These are phyloP conservation scores for Apiospora kogelbergensis DNA, from an alignment of 2,329 filamentous ascomycete species.

Conservation along the genomic window DNA sequence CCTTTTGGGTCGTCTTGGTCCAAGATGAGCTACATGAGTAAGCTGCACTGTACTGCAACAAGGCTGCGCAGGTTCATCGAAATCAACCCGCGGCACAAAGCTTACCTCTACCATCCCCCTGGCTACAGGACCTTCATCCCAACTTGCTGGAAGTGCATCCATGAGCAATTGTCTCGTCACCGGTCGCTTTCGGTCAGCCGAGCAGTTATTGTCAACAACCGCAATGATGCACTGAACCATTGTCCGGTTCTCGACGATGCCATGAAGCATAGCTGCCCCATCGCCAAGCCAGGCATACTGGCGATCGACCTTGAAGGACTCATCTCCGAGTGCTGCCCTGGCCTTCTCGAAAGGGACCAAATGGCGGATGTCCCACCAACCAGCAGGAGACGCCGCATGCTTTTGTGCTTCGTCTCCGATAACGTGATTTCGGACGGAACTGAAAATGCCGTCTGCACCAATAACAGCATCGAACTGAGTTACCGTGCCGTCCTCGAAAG, in stretches of 20 bases:
- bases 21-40: conserved; percentile 14
- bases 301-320: conserved; percentile 17
- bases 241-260: conserved; percentile 17
- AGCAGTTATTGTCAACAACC: conserved; percentile 16
- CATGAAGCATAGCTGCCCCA: conserved; percentile 19
- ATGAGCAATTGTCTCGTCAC: conserved; percentile 6
- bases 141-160: neutral
- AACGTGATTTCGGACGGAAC: conserved; percentile 19
- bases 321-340: conserved; percentile 10
- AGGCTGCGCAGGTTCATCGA: neutral
- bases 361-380: conserved; percentile 19
- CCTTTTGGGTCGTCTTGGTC: conserved; percentile 15
- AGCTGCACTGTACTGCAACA: neutral
- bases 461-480: conserved; percentile 21
- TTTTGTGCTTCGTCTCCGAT: conserved; percentile 12
- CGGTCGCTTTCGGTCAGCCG: conserved; percentile 13
- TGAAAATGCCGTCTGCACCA: conserved; percentile 18
- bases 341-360: conserved; percentile 19
- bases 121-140: neutral
- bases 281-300: conserved; percentile 20
- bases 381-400: neutral
- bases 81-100: neutral
- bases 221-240: conserved; percentile 20
- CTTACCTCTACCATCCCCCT: neutral
- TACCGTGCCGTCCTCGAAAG: conserved; percentile 18